Evolutionary conservation across 2,329 filamentous ascomycete genomes (phyloP), one percentile per base, ranked within the genome.

Genomic region (Trichoderma afroharzianum): DNA sequence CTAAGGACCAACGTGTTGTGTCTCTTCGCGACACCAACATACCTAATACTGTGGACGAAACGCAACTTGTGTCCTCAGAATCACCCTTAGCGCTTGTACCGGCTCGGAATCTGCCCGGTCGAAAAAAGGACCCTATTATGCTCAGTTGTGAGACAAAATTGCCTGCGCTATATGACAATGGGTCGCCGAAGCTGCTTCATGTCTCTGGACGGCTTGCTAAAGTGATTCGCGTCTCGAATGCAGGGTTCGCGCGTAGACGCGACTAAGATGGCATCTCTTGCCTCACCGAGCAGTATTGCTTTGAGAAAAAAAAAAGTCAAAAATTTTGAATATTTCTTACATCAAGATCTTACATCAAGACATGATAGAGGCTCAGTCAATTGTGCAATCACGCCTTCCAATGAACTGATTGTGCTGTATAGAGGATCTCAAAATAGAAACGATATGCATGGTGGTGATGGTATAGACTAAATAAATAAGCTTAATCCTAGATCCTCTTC

Each of bases 191-290:
- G 28, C n/a, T 32, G 55, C 53, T 18, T 28, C 33, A 58, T 68
- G 55, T 50, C 55, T 68, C 26, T 33, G 28, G 8, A 4, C n/a
- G 24, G 8, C 11, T n/a, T 26, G 55, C n/a, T 26, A 33, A 61
- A 36, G 36, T 68, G 36, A 28, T 26, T 61, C 66, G 66, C 55
- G 66, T 61, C 55, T 50, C n/a, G n/a, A 68, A 61, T 68, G 55
- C 28, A 50, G 8, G 15, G 3, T 68, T 68, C 55, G 36, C 28
- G 21, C n/a, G 7, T 8, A 47, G 28, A 50, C 66, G 66, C 55
- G 66, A 26, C 8, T 50, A 14, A 15, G 1, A 30, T 12, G 24
- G n/a, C 7, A 47, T 32, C n/a, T 36, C 33, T 28, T 36, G 55
- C 55, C 64, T 58, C 33, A 4, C n/a, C 14, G 1, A 33, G 33